Percentiles rank a stretch among this genome's conserved stretches.
phyloP scores from a whole-genome alignment of 2,329 filamentous ascomycete species.

The Colletotrichum liriopes region DNA sequence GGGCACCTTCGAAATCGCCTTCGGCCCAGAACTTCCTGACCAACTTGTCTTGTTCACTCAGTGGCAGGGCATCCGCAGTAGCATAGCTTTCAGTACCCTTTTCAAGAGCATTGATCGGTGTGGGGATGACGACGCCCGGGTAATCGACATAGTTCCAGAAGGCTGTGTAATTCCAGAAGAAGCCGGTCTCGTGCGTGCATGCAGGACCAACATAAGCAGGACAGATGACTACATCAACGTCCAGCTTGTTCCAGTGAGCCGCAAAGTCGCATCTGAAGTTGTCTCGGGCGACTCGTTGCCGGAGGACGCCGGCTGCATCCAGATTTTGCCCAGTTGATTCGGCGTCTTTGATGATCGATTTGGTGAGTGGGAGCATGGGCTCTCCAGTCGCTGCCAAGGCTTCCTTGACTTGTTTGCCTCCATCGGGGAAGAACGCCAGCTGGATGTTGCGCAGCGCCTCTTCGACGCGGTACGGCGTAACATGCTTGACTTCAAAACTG shows the following conservation, averaged over 20 bases:
- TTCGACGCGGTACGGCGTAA: constrained; percentile 50
- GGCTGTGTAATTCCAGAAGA: constrained; percentile 55
- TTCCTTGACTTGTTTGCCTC: constrained; percentile 51
- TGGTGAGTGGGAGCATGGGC: constrained; percentile 60
- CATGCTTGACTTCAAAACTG: constrained; percentile 51
- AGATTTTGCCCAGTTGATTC: constrained; percentile 45
- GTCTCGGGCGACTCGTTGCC: constrained; percentile 49
- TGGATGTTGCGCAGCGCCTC: constrained; percentile 53
- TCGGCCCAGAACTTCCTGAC: constrained; percentile 52
- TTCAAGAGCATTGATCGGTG: constrained; percentile 49
- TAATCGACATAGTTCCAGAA: constrained; percentile 57
- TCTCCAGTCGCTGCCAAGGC: constrained; percentile 58
- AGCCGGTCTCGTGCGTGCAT: constrained; percentile 53
- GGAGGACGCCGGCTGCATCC: constrained; percentile 43
- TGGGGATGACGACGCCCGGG: constrained; percentile 54
- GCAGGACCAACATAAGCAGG: constrained; percentile 57
- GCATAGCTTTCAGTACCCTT: constrained; percentile 50
- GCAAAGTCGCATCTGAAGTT: constrained; percentile 52
- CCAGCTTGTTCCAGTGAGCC: constrained; percentile 53
- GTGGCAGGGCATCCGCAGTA: constrained; percentile 41
- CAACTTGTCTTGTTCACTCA: constrained; percentile 51
- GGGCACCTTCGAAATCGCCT: constrained; percentile 57
- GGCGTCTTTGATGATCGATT: constrained; percentile 56
- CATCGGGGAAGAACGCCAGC: constrained; percentile 64
- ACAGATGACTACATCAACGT: constrained; percentile 56